These are phyloP conservation scores for Aspergillus sparsus DNA, from an alignment of 495 filamentous ascomycete genomes.

Conservation along the genomic window DNA sequence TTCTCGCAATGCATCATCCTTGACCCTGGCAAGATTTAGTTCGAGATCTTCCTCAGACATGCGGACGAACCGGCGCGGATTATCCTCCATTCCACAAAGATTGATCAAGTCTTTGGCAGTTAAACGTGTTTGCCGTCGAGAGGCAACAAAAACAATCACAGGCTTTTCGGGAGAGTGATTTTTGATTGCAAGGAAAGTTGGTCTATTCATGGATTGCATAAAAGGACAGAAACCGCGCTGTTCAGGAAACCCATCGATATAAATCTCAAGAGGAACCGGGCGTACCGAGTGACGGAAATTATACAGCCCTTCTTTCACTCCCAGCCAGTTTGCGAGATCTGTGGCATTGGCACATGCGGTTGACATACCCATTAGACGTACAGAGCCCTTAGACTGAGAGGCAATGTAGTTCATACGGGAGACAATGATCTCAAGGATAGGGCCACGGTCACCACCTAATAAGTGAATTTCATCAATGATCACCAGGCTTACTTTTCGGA, in stretches of 20 bases:
- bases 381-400: conserved; percentile 79
- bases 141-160: conserved; percentile 97
- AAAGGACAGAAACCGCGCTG: conserved; percentile 93
- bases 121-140: conserved; percentile 88
- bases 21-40: conserved; percentile 76
- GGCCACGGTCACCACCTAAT: conserved; percentile 90
- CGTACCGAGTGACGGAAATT: conserved; percentile 99
- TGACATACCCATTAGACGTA: conserved; percentile 94
- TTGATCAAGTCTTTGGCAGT: conserved; percentile 97
- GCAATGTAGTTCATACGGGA: conserved; percentile 99
- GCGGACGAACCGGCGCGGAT: conserved; percentile 84
- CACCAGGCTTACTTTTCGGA: conserved; percentile 90
- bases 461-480: conserved; percentile 99
- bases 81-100: conserved; percentile 97
- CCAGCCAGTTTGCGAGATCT: conserved; percentile 94
- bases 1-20: conserved; percentile 88
- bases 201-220: conserved; percentile 99
- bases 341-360: conserved; percentile 95
- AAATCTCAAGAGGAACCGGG: conserved; percentile 92
- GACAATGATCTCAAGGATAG: conserved; percentile 98
- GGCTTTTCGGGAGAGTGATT: conserved; percentile 93
- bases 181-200: conserved; percentile 95
- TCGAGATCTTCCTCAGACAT: conserved; percentile 96
- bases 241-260: conserved; percentile 96
- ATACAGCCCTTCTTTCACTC: conserved; percentile 94